Evolutionary conservation across 2,329 filamentous ascomycete genomes (phyloP).

Genomic region (Exophiala alcalophila): DNA sequence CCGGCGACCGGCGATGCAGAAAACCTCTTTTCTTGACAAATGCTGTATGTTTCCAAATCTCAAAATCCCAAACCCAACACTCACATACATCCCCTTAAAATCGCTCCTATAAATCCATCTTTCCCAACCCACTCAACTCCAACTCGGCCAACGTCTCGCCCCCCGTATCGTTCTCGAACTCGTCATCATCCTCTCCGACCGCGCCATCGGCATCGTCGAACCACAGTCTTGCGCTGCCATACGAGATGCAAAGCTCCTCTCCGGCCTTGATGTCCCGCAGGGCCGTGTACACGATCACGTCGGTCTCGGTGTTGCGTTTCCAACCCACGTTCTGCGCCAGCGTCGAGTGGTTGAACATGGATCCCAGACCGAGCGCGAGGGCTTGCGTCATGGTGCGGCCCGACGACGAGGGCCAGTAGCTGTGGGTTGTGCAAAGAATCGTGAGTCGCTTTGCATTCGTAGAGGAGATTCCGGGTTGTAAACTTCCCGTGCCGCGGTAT

Average conservation of each 20-base stretch:
- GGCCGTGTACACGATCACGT: conserved; percentile 48
- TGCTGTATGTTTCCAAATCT: no score
- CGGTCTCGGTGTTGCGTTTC: conserved; percentile 44
- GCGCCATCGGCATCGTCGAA: conserved; percentile 31
- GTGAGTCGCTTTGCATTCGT: background rate
- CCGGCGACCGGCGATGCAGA: no score
- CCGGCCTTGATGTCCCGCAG: conserved; percentile 46
- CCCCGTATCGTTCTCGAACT: conserved; percentile 14
- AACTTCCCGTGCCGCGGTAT: background rate
- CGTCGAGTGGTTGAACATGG: conserved; percentile 55
- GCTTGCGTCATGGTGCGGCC: conserved; percentile 45
- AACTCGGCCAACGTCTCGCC: conserved; percentile 17
- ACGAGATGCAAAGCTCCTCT: conserved; percentile 51
- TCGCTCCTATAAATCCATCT: conserved; percentile 24
- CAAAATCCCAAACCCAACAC: no score
- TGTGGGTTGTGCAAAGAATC: conserved; percentile 10
- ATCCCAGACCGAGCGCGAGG: conserved; percentile 52
- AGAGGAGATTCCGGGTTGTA: no score
- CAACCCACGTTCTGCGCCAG: conserved; percentile 52
- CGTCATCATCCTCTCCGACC: conserved; percentile 2
- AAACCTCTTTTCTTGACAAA: no score
- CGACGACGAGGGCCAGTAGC: conserved; percentile 32
- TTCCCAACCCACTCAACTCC: conserved; percentile 25
- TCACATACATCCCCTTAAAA: no score
- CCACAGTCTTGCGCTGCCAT: conserved; percentile 32